Percentiles rank a stretch among this genome's conserved stretches.
These are phyloP conservation scores for Globisporangium nagaii DNA, from an alignment of 352 stramenopile species.

Conservation along the genomic window DNA sequence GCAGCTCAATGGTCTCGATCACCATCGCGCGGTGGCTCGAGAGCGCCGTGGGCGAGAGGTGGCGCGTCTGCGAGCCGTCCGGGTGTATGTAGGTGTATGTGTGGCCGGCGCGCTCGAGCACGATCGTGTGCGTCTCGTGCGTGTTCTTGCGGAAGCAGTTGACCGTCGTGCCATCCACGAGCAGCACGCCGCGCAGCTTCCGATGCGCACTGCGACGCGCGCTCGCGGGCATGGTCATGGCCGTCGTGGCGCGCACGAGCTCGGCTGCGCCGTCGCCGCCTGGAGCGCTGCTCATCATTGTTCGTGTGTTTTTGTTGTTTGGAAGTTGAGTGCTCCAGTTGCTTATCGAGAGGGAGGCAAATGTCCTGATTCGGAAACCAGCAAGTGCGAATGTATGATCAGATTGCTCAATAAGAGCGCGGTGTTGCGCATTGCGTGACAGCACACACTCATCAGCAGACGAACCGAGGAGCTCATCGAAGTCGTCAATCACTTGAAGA, in stretches of 20 bases:
- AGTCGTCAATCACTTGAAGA: conserved; percentile 12
- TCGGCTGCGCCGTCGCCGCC: not conserved
- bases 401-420: not conserved
- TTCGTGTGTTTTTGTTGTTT: not conserved
- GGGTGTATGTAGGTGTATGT: conserved; percentile 54
- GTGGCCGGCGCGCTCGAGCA: conserved; percentile 54
- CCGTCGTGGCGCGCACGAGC: not conserved
- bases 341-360: not conserved
- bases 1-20: conserved; percentile 31
- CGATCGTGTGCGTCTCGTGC: conserved; percentile 56
- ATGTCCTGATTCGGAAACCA: not conserved
- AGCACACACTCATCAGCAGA: not conserved
- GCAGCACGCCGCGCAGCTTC: conserved; percentile 35
- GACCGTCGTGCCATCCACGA: conserved; percentile 43
- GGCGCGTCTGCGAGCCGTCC: conserved; percentile 36
- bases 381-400: not conserved
- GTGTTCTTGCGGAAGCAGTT: conserved; percentile 32
- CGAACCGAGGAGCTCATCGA: not conserved
- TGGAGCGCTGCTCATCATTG: not conserved
- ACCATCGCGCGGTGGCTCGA: conserved; percentile 42
- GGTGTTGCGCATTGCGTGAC: not conserved
- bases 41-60: conserved; percentile 52
- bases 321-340: not conserved
- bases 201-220: too few relatives aligned
- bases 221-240: too few relatives aligned